Conservation (phyloP, 2,329 filamentous ascomycete species). For the Exserohilum rostratum region DNA sequence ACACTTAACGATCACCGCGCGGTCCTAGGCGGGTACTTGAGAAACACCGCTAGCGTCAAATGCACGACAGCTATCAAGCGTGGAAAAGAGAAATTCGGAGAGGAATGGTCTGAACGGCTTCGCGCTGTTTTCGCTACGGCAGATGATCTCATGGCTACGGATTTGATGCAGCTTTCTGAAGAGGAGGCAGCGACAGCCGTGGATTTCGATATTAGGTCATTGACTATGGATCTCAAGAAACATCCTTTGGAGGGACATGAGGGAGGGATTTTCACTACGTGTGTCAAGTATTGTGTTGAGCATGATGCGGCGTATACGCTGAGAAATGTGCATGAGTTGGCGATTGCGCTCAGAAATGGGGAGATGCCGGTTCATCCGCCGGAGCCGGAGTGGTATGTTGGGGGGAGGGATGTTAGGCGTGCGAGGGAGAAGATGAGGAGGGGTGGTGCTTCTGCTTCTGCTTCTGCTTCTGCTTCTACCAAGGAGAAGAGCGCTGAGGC, state of each 20-base stretch:
- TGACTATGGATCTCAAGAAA: slow-evolving; percentile 24
- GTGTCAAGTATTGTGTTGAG: slow-evolving; percentile 33
- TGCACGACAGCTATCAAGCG: slow-evolving; percentile 33
- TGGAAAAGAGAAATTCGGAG: slow-evolving; percentile 20
- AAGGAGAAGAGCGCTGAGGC: no score
- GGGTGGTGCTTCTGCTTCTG: no score
- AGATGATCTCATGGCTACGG: slow-evolving; percentile 25
- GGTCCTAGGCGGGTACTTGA: slow-evolving; percentile 32
- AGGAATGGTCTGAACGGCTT: slow-evolving; percentile 17
- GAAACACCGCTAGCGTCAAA: slow-evolving; percentile 40
- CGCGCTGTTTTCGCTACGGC: slow-evolving; percentile 14
- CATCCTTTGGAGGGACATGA: slow-evolving; percentile 17
- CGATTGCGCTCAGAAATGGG: slow-evolving; percentile 10
- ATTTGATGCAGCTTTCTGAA: slow-evolving; percentile 18
- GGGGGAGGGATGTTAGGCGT: neutral
- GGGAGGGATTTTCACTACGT: slow-evolving; percentile 36
- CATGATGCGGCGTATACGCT: slow-evolving; percentile 18
- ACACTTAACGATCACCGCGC: slow-evolving; percentile 33
- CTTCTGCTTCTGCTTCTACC: no score
- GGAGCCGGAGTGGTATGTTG: neutral
- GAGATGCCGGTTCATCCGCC: neutral
- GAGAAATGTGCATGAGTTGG: slow-evolving; percentile 20
- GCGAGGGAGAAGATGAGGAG: no score
- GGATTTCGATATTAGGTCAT: slow-evolving; percentile 25
- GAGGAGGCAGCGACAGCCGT: slow-evolving; percentile 3